Conservation (phyloP, 1,139 yeast genomes). For the Yamadazyma diddensiae region DNA sequence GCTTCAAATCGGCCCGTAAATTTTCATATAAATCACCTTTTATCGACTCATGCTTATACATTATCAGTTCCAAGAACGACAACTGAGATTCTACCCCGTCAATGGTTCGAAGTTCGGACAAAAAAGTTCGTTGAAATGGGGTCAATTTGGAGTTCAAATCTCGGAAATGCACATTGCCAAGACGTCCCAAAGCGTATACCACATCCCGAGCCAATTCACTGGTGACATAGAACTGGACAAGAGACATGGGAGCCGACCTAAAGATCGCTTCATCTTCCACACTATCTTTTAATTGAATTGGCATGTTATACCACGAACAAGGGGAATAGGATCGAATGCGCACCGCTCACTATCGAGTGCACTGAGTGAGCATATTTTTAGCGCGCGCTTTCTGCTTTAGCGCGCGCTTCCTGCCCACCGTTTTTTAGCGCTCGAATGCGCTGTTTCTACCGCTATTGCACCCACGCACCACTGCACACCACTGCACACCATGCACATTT, state of each 20-base stretch:
- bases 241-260: conserved; percentile 90
- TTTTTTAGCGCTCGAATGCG: too few species aligned
- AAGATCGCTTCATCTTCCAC: conserved; percentile 26
- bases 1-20: conserved; percentile 23
- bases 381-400: too few species aligned
- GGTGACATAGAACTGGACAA: conserved; percentile 90
- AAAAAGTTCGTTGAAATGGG: conserved; percentile 84
- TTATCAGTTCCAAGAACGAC: conserved; percentile 27
- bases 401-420: too few species aligned
- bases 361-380: too few species aligned
- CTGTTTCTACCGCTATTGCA: too few species aligned
- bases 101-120: conserved; percentile 68
- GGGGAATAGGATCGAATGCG: too few species aligned
- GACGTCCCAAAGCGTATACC: conserved; percentile 74
- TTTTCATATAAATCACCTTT: conserved; percentile 25
- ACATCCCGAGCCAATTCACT: conserved; percentile 86
- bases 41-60: conserved; percentile 31
- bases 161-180: conserved; percentile 84
- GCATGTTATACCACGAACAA: conserved; percentile 5
- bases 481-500: too few species aligned
- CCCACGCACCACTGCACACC: too few species aligned
- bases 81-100: conserved; percentile 33
- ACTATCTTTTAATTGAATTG: conserved; percentile 9
- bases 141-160: conserved; percentile 79
- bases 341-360: too few species aligned